A percentile compares a stretch with the other conserved stretches of the same genome.
Evolutionary conservation across 2,329 filamentous ascomycete genomes (phyloP).

Genomic region (Aureobasidium sp.): DNA sequence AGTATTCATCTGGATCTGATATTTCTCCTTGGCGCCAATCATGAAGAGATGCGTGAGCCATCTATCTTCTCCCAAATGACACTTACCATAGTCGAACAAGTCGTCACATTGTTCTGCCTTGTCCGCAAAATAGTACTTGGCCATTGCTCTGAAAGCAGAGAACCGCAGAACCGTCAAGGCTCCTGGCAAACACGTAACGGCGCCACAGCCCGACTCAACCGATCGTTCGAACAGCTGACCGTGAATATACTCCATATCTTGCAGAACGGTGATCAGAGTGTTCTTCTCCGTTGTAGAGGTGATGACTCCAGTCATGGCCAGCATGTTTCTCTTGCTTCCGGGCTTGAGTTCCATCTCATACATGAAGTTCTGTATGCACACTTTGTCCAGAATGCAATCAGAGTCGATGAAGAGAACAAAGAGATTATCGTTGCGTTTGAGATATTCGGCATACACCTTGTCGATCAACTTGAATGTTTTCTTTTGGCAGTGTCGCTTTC

Average conservation of each 20-base stretch:
- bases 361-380: constrained; percentile 94
- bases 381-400: constrained; percentile 84
- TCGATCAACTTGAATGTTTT: constrained; percentile 88
- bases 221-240: constrained; percentile 94
- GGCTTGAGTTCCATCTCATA: constrained; percentile 98
- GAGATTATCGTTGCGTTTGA: constrained; percentile 79
- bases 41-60: constrained; percentile 99
- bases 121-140: constrained; percentile 96
- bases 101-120: constrained; percentile 94
- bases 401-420: constrained; percentile 98
- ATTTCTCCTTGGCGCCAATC: constrained; percentile 87
- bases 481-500: constrained; percentile 91
- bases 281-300: constrained; percentile 87
- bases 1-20: constrained; percentile 97
- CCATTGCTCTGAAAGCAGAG: constrained; percentile 93
- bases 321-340: constrained; percentile 82
- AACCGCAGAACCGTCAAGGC: constrained; percentile 94
- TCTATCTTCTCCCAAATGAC: constrained; percentile 87
- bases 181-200: constrained; percentile 89
- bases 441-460: constrained; percentile 79
- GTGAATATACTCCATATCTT: constrained; percentile 98
- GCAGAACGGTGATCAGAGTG: constrained; percentile 80
- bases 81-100: constrained; percentile 93
- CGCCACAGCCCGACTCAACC: constrained; percentile 87
- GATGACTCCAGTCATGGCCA: constrained; percentile 96